These are phyloP conservation scores for Carallia pectinifolia DNA, from an alignment of 345 rosid genomes.

Conservation along the genomic window DNA sequence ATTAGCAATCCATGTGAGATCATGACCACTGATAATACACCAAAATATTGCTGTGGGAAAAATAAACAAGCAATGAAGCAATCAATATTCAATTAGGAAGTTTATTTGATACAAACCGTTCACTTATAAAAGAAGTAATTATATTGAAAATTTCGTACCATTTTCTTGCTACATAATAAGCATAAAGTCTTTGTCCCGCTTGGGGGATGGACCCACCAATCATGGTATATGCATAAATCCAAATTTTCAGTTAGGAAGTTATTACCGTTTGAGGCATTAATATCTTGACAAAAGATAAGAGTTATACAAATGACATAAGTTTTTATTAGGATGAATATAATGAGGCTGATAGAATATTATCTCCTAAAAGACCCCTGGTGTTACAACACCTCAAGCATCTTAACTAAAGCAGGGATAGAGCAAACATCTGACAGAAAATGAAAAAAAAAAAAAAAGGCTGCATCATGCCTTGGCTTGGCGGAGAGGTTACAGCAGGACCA, in stretches of 20 bases:
- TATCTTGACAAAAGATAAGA: slow-evolving; percentile 1
- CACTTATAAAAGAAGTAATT: neutral
- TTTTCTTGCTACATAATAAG: neutral
- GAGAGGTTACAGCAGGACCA: neutral
- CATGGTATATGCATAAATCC: slow-evolving; percentile 4
- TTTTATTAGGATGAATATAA: neutral
- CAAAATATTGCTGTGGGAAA: neutral
- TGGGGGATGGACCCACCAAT: slow-evolving; percentile 17
- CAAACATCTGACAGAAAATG: neutral
- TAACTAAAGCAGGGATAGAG: neutral
- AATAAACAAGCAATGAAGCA: too few relatives aligned
- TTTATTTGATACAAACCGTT: neutral
- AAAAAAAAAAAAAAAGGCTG: neutral
- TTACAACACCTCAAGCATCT: slow-evolving; percentile 3
- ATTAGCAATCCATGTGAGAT: neutral
- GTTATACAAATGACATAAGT: neutral
- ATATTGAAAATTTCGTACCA: neutral
- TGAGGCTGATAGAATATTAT: neutral
- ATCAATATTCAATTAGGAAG: neutral
- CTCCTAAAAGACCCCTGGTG: neutral
- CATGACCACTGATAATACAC: neutral
- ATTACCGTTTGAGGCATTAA: slow-evolving; percentile 11
- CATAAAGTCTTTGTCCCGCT: neutral
- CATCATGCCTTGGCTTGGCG: neutral
- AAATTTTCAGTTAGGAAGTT: slow-evolving; percentile 6